Base-by-base conservation (phyloP, 345 rosid genomes). In the Nephelium lappaceum region DNA sequence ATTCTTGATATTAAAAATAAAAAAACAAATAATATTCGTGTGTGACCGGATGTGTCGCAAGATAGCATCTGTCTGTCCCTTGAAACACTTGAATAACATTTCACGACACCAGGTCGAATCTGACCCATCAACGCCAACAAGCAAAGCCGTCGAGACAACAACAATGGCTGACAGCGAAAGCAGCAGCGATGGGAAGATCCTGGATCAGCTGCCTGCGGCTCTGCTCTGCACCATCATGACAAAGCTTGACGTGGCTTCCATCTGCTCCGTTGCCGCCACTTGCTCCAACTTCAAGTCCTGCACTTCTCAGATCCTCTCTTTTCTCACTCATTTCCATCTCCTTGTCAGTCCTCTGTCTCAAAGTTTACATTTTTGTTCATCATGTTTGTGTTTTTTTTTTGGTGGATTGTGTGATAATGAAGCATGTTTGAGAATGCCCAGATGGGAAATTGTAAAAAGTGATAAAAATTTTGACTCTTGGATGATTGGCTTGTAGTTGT, bases 171-270 rank as follows among this genome's bases (percentile, higher is more conserved):
- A 16, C 72, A 8, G 42, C 25, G 62, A 66, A 16, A 70, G 58
- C 63, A 65, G 55, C 69, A 76, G 76, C 79, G 80, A 65, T 18
- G 79, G 69, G 42, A 81, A 75, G 83, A 83, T 86, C 63, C 73
- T 95, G 77, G 99, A 91, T 81, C 89, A 85, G 81, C 84, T 95
- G 45, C 98, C 97, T 38, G 82, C 82, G 62, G 94, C 93, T 69
- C 80, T 95, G 1, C 64, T 93, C 24, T 90, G 86, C 31, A 87
- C 95, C 74, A 83, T 93, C 62, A 85, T 95, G 90, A 77, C 91
- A 25, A 92, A 92, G 85, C 95, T 95, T 10, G 97, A 95, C 77
- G 83, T 93, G 7, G 86, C 89, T 49, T 90, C 98, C 74, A 88
- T 95, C 79, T 91, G 95, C 83, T 93, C 97, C 9, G 79, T 79